phyloP scores from a whole-genome alignment of 306 rosid genomes.

The Fagus sylvatica region DNA sequence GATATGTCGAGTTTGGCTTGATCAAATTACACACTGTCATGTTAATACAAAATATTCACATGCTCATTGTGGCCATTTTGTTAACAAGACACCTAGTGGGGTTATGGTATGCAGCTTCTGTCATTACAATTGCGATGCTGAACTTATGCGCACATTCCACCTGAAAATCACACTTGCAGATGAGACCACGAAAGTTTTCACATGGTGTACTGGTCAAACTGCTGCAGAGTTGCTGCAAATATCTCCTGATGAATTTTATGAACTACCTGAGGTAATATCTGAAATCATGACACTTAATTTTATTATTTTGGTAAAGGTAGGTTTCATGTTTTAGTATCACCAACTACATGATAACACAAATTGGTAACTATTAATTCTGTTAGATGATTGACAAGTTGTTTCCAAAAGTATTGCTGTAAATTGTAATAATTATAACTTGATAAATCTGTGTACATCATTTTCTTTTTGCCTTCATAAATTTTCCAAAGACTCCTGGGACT shows the following conservation, averaged over 20 bases:
- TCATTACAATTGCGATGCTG: slow-evolving; percentile 43
- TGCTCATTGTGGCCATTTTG: slow-evolving; percentile 76
- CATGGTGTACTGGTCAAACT: slow-evolving; percentile 87
- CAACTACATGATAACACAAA: neutral
- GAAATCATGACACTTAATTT: neutral
- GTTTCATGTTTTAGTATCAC: neutral
- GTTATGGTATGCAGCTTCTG: slow-evolving; percentile 71
- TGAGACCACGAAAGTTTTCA: slow-evolving; percentile 61
- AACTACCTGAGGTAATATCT: slow-evolving; percentile 78
- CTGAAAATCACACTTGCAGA: slow-evolving; percentile 85
- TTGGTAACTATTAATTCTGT: neutral
- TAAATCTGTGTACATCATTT: neutral
- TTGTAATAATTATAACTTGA: neutral
- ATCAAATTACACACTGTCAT: slow-evolving; percentile 54
- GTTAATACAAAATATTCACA: slow-evolving; percentile 74
- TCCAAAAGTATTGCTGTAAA: neutral
- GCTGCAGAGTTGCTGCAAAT: slow-evolving; percentile 90
- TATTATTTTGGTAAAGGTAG: neutral
- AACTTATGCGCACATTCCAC: slow-evolving; percentile 58
- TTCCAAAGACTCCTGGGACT: neutral
- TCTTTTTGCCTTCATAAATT: neutral
- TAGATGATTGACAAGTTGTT: neutral
- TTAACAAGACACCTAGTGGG: slow-evolving; percentile 44
- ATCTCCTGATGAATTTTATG: slow-evolving; percentile 78
- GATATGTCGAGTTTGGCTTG: slow-evolving; percentile 69